phyloP scores from a whole-genome alignment of 345 rosid species.

The Corchorus olitorius region DNA sequence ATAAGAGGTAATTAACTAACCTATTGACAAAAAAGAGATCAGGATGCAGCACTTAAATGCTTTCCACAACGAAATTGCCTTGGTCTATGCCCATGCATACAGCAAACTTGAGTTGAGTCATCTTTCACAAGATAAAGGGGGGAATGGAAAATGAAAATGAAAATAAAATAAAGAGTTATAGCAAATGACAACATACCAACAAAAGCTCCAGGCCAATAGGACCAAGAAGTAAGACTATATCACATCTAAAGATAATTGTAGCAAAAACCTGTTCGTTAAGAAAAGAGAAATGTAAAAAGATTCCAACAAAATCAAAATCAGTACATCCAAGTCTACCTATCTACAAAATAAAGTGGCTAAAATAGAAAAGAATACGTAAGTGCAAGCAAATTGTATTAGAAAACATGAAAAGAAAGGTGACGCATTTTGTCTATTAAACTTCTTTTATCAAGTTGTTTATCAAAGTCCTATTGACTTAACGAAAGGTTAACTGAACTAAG shows the following conservation, averaged over 20 bases:
- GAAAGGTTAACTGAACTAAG: no score
- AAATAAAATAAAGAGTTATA: not conserved
- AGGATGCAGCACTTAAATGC: slow-evolving; percentile 65
- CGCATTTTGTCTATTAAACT: no score
- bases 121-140: slow-evolving; percentile 6
- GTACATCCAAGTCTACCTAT: not conserved
- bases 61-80: slow-evolving; percentile 65
- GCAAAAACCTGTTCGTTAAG: slow-evolving; percentile 61
- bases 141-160: not conserved
- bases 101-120: not conserved
- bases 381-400: slow-evolving; percentile 1
- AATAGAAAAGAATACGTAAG: not conserved
- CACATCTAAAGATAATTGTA: slow-evolving; percentile 81
- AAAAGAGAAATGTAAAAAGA: slow-evolving; percentile 27
- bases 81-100: slow-evolving; percentile 48
- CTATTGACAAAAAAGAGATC: slow-evolving; percentile 57
- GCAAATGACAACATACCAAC: slow-evolving; percentile 58
- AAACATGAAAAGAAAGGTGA: not conserved
- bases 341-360: not conserved
- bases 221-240: slow-evolving; percentile 71
- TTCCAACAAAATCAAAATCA: slow-evolving; percentile 18
- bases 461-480: no score
- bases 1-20: slow-evolving; percentile 42
- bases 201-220: slow-evolving; percentile 81
- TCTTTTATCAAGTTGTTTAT: no score